Evolutionary conservation across 2,329 filamentous ascomycete genomes (phyloP).

Genomic region (Verticillium longisporum): DNA sequence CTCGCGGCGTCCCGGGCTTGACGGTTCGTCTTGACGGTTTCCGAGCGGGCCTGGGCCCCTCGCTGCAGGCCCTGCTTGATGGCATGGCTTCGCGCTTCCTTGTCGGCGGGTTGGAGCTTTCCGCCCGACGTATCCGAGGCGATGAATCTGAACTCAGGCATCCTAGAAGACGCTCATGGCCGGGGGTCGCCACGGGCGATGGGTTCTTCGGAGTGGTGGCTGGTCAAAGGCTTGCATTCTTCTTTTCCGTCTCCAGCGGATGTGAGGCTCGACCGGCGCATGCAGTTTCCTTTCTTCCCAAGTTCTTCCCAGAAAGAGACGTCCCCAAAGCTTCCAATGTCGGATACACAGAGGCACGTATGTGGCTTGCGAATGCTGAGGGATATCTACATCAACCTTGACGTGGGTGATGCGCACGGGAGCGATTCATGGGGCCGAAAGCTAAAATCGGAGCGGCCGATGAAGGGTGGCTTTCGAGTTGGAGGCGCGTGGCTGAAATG

Average conservation of each 20-base stretch:
- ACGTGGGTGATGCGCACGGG: no score
- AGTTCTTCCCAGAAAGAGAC: no score
- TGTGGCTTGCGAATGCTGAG: no score
- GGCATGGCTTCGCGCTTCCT: slow-evolving; percentile 9
- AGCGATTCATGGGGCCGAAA: no score
- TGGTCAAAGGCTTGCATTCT: not conserved
- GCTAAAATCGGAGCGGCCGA: no score
- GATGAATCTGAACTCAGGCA: slow-evolving; percentile 10
- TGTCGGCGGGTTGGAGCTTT: slow-evolving; percentile 5
- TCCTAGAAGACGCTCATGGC: not conserved
- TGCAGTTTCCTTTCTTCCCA: no score
- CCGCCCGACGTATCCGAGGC: slow-evolving; percentile 1
- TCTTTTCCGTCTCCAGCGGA: not conserved
- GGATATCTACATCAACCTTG: no score
- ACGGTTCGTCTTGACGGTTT: not conserved
- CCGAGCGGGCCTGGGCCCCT: not conserved
- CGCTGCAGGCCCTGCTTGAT: slow-evolving; percentile 9
- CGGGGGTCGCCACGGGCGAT: not conserved
- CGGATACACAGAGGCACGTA: no score
- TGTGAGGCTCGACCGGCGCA: no score
- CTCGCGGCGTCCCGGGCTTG: slow-evolving; percentile 1
- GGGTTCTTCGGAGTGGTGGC: not conserved
- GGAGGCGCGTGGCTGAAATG: no score
- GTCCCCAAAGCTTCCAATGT: no score
- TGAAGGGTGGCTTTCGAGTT: no score